Conservation (phyloP, 306 rosid species). For the Aeschynomene evenia region DNA sequence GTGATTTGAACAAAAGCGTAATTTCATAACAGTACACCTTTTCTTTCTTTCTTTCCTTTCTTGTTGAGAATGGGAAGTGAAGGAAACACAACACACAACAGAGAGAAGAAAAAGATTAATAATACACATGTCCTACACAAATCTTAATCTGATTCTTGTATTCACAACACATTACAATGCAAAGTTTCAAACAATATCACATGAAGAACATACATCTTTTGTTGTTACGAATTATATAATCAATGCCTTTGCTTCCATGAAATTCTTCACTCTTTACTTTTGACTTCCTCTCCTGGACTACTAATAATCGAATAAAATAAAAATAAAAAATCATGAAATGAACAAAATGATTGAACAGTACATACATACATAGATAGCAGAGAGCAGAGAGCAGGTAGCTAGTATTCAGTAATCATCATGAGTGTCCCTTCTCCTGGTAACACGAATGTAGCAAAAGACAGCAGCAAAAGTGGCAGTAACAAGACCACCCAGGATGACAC, state of each 20-base stretch:
- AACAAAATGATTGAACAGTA: not conserved
- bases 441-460: conserved; percentile 80
- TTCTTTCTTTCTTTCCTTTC: not conserved
- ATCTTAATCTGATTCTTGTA: conserved; percentile 1
- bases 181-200: conserved; percentile 8
- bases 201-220: not conserved
- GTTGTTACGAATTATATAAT: not conserved
- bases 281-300: not conserved
- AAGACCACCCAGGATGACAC: conserved; percentile 84
- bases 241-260: not conserved
- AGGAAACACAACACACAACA: conserved; percentile 11
- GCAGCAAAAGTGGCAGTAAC: conserved; percentile 78
- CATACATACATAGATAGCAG: no score
- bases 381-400: not conserved
- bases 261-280: not conserved
- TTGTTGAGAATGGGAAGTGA: not conserved
- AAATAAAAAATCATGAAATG: not conserved
- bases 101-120: not conserved
- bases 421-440: conserved; percentile 54
- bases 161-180: conserved; percentile 2
- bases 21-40: not conserved
- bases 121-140: not conserved
- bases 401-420: conserved; percentile 17
- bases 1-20: not conserved
- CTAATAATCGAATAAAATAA: not conserved